phyloP scores from a whole-genome alignment of 1,284 basidiomycete species.

The Caloboletus firmus region DNA sequence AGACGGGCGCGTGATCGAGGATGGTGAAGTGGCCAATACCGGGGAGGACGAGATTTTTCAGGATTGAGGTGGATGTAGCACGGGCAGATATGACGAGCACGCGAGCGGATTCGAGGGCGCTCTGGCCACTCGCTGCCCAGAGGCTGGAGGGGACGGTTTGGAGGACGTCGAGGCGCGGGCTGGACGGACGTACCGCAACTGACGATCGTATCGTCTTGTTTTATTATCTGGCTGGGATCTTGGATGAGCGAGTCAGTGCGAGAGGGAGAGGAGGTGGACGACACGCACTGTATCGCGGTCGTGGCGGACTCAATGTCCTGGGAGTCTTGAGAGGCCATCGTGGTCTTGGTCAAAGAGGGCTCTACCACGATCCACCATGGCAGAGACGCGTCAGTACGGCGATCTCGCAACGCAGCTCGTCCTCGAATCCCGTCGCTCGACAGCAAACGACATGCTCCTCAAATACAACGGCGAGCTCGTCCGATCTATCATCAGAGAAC shows the following conservation, averaged over 20 bases:
- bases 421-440: constrained; percentile 81
- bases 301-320: constrained; percentile 55
- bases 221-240: constrained; percentile 73
- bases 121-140: constrained; percentile 94
- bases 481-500: constrained; percentile 85
- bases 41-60: constrained; percentile 95
- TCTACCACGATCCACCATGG: constrained; percentile 18
- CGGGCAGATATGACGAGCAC: constrained; percentile 81
- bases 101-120: constrained; percentile 83
- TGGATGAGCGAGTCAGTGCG: constrained; percentile 7
- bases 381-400: constrained; percentile 57
- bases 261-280: not conserved
- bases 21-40: constrained; percentile 92
- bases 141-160: constrained; percentile 52
- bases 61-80: constrained; percentile 80
- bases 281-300: constrained; percentile 46
- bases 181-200: constrained; percentile 65
- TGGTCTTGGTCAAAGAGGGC: constrained; percentile 16
- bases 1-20: constrained; percentile 65
- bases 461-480: constrained; percentile 93
- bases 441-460: constrained; percentile 77
- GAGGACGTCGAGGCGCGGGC: not conserved
- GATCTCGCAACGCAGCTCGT: constrained; percentile 90
- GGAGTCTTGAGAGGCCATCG: constrained; percentile 38
- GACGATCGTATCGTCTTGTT: constrained; percentile 87